A percentile compares a stretch with the other conserved stretches of the same genome.
These are phyloP conservation scores for Daldinia childiae DNA, from an alignment of 495 filamentous ascomycete species.

Conservation along the genomic window DNA sequence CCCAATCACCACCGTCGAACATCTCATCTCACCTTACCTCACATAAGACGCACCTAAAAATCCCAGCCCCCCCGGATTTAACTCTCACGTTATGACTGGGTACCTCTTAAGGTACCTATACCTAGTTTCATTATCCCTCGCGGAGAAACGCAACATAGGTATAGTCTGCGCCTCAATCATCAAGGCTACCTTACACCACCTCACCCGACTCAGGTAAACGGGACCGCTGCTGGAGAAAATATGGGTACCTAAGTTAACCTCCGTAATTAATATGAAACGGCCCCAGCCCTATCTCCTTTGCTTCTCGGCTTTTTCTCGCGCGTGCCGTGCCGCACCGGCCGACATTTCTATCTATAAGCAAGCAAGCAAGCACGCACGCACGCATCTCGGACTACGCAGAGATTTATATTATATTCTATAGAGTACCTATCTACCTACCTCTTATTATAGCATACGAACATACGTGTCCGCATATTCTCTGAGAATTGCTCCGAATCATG, in stretches of 20 bases:
- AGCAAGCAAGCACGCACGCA: background rate
- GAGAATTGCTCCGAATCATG: background rate
- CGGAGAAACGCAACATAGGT: background rate
- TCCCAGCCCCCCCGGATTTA: background rate
- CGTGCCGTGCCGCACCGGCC: background rate
- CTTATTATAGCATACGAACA: background rate
- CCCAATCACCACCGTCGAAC: background rate
- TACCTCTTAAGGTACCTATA: too few species aligned
- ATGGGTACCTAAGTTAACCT: background rate
- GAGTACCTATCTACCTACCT: background rate
- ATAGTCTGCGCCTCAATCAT: background rate
- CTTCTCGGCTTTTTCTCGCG: background rate
- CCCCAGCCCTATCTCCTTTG: background rate
- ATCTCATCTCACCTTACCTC: background rate
- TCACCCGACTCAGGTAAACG: background rate
- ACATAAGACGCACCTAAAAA: background rate
- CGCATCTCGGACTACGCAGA: background rate
- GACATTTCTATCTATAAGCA: background rate
- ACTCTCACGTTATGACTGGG: too few species aligned
- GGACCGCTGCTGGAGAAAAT: too few species aligned
- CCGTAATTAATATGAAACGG: background rate
- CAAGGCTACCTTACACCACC: background rate
- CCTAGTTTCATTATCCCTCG: too few species aligned
- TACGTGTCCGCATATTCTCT: background rate
- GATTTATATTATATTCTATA: background rate